Evolutionary conservation across 1,139 yeast genomes (phyloP).

Genomic region (Kodamaea suecica): DNA sequence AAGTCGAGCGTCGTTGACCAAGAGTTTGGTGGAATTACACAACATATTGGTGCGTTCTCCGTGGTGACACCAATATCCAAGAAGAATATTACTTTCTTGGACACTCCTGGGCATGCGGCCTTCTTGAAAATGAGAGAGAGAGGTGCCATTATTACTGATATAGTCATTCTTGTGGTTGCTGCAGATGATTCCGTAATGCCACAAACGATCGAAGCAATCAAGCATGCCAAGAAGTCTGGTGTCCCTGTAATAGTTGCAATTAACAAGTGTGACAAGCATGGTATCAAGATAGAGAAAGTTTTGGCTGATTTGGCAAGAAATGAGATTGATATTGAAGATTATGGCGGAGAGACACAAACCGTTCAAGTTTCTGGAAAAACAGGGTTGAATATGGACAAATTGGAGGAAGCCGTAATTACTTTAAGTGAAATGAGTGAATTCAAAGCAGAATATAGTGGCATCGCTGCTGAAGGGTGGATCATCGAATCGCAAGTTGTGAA

Average conservation of each 20-base stretch:
- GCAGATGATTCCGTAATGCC: conserved; percentile 99
- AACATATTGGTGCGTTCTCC: conserved; percentile 95
- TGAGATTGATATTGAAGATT: conserved; percentile 84
- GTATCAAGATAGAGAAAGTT: conserved; percentile 69
- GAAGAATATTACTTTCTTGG: conserved; percentile 80
- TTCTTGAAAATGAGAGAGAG: conserved; percentile 94
- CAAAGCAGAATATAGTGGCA: conserved; percentile 56
- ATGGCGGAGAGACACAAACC: conserved; percentile 94
- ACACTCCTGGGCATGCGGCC: conserved; percentile 99
- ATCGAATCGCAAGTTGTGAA: conserved; percentile 81
- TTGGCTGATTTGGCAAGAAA: conserved; percentile 71
- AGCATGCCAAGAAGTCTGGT: conserved; percentile 81
- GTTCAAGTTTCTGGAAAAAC: conserved; percentile 87
- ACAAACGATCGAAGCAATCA: conserved; percentile 93
- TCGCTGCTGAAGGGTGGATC: conserved; percentile 80
- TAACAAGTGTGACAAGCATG: conserved; percentile 85
- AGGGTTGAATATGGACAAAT: conserved; percentile 75
- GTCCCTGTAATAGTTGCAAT: conserved; percentile 90
- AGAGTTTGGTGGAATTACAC: conserved; percentile 97
- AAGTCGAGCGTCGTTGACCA: conserved; percentile 78
- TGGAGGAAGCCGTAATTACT: conserved; percentile 86
- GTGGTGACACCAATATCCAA: conserved; percentile 73
- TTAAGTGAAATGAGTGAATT: conserved; percentile 81
- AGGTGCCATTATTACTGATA: conserved; percentile 93
- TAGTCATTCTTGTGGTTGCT: conserved; percentile 91